Conservation (phyloP, 306 rosid genomes). For the Fragaria nilgerrensis region DNA sequence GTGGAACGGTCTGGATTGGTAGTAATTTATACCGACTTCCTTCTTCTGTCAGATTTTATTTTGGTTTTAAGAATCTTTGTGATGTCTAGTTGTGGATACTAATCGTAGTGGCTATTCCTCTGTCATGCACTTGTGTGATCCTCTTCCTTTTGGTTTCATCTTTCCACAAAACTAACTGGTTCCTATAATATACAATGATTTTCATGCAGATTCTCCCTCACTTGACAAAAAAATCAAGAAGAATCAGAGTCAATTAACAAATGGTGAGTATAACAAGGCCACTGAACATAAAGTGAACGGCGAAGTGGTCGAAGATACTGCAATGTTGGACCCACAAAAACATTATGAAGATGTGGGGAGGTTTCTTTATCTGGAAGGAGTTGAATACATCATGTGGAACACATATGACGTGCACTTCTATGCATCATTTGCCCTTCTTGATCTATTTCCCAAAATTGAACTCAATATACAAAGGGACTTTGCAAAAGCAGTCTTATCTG, state of each 20-base stretch:
- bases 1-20: slow-evolving; percentile 99
- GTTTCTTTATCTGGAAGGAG: slow-evolving; percentile 95
- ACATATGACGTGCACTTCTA: slow-evolving; percentile 98
- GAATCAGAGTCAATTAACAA: slow-evolving; percentile 38
- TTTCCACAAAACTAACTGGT: slow-evolving; percentile 8
- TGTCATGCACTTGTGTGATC: neutral
- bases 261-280: slow-evolving; percentile 32
- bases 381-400: slow-evolving; percentile 97
- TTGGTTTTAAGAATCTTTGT: neutral
- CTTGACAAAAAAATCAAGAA: slow-evolving; percentile 33
- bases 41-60: neutral
- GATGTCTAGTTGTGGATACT: neutral
- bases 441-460: slow-evolving; percentile 88
- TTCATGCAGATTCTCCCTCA: slow-evolving; percentile 58
- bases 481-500: slow-evolving; percentile 90
- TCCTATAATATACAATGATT: slow-evolving; percentile 23
- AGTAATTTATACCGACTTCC: slow-evolving; percentile 29
- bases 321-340: slow-evolving; percentile 34
- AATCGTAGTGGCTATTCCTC: neutral
- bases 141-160: slow-evolving; percentile 10
- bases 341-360: slow-evolving; percentile 78
- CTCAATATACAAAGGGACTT: slow-evolving; percentile 92
- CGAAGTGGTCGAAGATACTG: slow-evolving; percentile 28
- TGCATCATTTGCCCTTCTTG: slow-evolving; percentile 98
- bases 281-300: slow-evolving; percentile 46